Evolutionary conservation across 768 basidiomycete genomes (phyloP), one percentile per base, ranked within the genome.

Genomic region (Kwoniella heveanensis): DNA sequence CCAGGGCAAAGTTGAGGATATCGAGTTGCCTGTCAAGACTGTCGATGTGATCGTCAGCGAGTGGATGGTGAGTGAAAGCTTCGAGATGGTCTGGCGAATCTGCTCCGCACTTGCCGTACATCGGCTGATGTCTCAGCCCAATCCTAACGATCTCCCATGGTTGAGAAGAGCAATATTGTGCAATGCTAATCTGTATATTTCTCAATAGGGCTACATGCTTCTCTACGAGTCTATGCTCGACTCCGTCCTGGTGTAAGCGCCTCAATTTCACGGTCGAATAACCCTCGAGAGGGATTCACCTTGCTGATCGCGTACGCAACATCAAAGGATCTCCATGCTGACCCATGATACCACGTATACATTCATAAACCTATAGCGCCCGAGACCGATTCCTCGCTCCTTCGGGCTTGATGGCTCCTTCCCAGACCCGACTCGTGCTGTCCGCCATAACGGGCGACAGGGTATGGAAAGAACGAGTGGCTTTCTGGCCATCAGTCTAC

Each of bases 211-310:
- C 24, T 83, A 83, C 68, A 80, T 81, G 74, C 77, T 83, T 24
- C 84, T 97, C 22, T 97, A 97, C 79, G 95, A 99, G 80, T 91
- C 90, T 47, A 97, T 99, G 95, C 85, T 98, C 32, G 95, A 97
- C 79, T 95, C 93, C 1, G 95, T 99, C 19, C 82, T 99, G 21
- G 81, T 83, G 75, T 73, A 32, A 57, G 72, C 72, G 39, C 53
- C 27, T 8, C 21, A 29, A 25, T 29, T 13, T 32, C 32, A 6
- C 27, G 55, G 15, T 39, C 2, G 19, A 44, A 39, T 7, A 13
- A 13, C 32, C 32, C 13, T 32, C n/a, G n/a, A n/a, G n/a, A n/a
- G n/a, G n/a, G n/a, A n/a, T n/a, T n/a, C n/a, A n/a, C n/a, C n/a
- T n/a, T n/a, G n/a, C n/a, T n/a, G n/a, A n/a, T n/a, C n/a, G n/a